phyloP scores from a whole-genome alignment of 345 rosid genomes.

The Eucalyptus polybractea region DNA sequence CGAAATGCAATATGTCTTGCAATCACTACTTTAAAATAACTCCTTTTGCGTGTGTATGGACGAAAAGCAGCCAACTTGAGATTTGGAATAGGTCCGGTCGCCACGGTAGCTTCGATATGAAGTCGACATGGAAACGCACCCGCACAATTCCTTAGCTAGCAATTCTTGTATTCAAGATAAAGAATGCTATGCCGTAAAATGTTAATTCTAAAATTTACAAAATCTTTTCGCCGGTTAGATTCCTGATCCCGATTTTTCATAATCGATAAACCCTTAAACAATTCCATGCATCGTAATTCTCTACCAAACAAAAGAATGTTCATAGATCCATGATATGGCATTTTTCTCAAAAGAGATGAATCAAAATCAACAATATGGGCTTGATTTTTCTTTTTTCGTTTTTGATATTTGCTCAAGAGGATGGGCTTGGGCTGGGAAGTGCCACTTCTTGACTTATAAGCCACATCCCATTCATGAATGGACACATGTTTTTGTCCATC shows the following conservation, averaged over 20 bases:
- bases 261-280: neutral
- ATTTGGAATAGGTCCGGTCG: neutral
- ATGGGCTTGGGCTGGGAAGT: neutral
- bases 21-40: neutral
- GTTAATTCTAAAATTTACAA: neutral
- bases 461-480: neutral
- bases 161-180: neutral
- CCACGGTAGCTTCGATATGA: neutral
- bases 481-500: neutral
- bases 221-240: neutral
- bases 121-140: neutral
- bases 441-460: neutral
- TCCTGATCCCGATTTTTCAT: neutral
- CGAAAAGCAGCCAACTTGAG: neutral
- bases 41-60: neutral
- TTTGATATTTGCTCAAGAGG: neutral
- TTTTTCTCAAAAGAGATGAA: neutral
- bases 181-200: neutral
- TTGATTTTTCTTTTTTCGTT: neutral
- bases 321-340: neutral
- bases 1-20: neutral
- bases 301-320: neutral
- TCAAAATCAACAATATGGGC: neutral
- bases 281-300: neutral
- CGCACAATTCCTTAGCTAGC: neutral